A percentile compares a stretch with the other conserved stretches of the same genome.
phyloP scores from a whole-genome alignment of 495 filamentous ascomycete species.

The Darksidea phi region DNA sequence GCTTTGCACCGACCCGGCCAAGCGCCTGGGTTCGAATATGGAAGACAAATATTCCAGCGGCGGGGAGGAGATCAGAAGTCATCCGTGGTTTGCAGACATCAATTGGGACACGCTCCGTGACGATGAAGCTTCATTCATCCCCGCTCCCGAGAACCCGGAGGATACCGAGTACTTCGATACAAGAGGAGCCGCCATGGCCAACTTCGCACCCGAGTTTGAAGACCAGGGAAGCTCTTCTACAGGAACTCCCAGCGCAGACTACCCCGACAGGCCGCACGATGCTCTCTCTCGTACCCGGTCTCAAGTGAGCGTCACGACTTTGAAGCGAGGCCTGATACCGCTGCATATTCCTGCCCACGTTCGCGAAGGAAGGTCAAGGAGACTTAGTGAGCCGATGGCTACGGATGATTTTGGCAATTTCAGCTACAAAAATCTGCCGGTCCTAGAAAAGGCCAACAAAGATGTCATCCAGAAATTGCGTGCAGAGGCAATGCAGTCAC shows the following conservation, averaged over 20 bases:
- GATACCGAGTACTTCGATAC: constrained; percentile 98
- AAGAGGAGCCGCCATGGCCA: constrained; percentile 82
- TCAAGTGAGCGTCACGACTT: constrained; percentile 65
- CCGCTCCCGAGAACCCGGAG: constrained; percentile 86
- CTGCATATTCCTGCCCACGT: constrained; percentile 96
- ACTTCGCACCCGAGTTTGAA: constrained; percentile 89
- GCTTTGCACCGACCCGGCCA: constrained; percentile 74
- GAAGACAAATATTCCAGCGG: constrained; percentile 76
- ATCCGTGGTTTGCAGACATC: constrained; percentile 83
- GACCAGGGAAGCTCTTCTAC: constrained; percentile 74
- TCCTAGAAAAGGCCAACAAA: constrained; percentile 97
- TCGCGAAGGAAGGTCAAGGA: constrained; percentile 78
- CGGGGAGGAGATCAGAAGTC: constrained; percentile 83
- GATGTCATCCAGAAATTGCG: constrained; percentile 95
- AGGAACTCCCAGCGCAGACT: constrained; percentile 62
- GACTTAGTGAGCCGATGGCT: constrained; percentile 84
- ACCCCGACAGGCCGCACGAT: constrained; percentile 87
- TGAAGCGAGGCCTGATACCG: constrained; percentile 88
- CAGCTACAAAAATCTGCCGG: constrained; percentile 94
- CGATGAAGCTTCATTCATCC: constrained; percentile 94
- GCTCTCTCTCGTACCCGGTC: constrained; percentile 85
- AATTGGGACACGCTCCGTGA: constrained; percentile 89
- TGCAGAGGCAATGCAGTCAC: constrained; percentile 64
- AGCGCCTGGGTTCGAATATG: constrained; percentile 80
- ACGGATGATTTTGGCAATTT: constrained; percentile 95